A percentile compares a stretch with the other conserved stretches of the same genome.
These are phyloP conservation scores for Thalassiosira pacifica DNA, from an alignment of 352 stramenopile species.

Conservation along the genomic window DNA sequence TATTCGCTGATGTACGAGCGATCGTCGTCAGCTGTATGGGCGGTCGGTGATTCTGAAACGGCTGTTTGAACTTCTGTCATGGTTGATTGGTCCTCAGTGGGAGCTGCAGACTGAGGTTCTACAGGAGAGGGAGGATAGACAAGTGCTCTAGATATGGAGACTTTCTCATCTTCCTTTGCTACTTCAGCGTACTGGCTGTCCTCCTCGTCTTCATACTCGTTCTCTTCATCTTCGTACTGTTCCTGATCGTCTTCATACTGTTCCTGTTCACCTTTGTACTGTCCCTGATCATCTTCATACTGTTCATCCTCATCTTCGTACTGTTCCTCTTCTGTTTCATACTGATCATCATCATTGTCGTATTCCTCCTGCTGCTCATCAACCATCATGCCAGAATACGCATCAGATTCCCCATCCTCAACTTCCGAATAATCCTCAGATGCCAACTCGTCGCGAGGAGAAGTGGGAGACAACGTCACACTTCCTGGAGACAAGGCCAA, in stretches of 20 bases:
- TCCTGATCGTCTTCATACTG: background rate
- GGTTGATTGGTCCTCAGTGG: no score
- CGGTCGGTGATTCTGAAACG: no score
- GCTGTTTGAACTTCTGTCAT: no score
- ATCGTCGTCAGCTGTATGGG: no score
- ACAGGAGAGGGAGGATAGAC: no score
- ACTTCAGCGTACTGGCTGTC: no score
- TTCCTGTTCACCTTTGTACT: background rate
- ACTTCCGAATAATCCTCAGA: no score
- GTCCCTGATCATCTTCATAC: background rate
- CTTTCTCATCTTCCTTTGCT: no score
- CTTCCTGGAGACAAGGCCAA: constrained; percentile 2
- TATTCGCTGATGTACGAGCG: no score
- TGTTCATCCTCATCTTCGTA: background rate
- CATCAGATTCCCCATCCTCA: constrained; percentile 3
- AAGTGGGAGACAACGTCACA: background rate
- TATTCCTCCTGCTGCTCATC: constrained; percentile 6
- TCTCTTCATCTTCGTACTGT: background rate
- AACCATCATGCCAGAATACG: background rate
- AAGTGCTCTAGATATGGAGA: no score
- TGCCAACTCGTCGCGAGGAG: background rate
- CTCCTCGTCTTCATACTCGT: no score
- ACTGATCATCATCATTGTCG: background rate
- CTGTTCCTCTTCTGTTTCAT: background rate
- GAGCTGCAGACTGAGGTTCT: no score